phyloP scores from a whole-genome alignment of 2,329 filamentous ascomycete species.

The Diaporthe sp. region DNA sequence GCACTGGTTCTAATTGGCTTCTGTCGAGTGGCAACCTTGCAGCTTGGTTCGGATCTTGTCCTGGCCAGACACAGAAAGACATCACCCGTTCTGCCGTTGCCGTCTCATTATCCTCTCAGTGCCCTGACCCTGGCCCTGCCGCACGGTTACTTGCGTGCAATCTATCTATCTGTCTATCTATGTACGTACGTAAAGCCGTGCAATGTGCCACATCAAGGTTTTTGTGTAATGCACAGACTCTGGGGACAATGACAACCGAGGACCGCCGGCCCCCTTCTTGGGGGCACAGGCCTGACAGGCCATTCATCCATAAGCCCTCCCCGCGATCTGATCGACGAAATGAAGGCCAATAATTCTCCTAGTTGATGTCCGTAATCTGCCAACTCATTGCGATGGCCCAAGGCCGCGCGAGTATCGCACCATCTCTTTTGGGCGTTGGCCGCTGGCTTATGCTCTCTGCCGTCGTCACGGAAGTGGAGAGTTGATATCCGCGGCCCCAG shows the following conservation, averaged over 20 bases:
- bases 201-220: not conserved
- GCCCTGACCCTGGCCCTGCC: not conserved
- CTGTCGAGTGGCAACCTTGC: constrained; percentile 12
- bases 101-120: not conserved
- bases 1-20: not conserved
- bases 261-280: not conserved
- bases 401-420: constrained; percentile 22
- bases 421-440: constrained; percentile 28
- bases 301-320: constrained; percentile 1
- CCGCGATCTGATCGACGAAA: constrained; percentile 20
- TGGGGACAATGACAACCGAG: constrained; percentile 21
- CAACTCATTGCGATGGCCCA: constrained; percentile 23
- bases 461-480: constrained; percentile 31
- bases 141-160: not conserved
- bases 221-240: constrained; percentile 27
- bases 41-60: constrained; percentile 3
- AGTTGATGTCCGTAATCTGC: constrained; percentile 1
- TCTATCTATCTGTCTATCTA: not conserved
- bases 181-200: not conserved
- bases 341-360: constrained; percentile 19
- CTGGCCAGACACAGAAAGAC: not conserved
- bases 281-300: not conserved
- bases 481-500: constrained; percentile 20
- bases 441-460: not conserved
- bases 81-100: not conserved